phyloP scores from a whole-genome alignment of 169 alveolate genomes.

The Neospora caninum region DNA sequence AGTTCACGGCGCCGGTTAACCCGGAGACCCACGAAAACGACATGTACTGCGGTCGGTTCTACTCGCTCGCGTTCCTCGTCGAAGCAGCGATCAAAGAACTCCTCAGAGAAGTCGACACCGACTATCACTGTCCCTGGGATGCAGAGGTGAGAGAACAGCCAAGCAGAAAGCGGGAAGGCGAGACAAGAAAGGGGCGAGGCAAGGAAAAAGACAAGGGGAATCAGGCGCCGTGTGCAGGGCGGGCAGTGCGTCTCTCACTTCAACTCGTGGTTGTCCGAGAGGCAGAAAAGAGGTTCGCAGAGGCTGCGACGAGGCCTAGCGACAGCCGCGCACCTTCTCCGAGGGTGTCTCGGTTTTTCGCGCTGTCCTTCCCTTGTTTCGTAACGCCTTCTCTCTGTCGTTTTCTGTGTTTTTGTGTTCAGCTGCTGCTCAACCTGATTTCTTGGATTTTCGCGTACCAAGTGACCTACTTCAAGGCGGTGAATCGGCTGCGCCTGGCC shows the following conservation, averaged over 20 bases:
- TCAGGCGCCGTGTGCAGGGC: too few species aligned
- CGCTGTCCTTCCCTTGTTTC: background rate
- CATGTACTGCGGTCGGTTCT: constrained; percentile 41
- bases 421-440: constrained; percentile 53
- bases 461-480: constrained; percentile 43
- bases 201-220: too few species aligned
- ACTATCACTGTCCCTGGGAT: constrained; percentile 54
- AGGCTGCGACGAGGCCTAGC: background rate
- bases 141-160: constrained; percentile 42
- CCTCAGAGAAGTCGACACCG: constrained; percentile 40
- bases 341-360: background rate
- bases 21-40: constrained; percentile 50
- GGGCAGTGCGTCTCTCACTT: too few species aligned
- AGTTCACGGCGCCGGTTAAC: constrained; percentile 45
- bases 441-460: constrained; percentile 55
- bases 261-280: too few species aligned
- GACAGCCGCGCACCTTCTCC: background rate
- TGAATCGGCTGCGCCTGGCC: constrained; percentile 42
- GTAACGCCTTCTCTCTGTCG: background rate
- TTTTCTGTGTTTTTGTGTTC: background rate
- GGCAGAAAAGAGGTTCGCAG: too few species aligned
- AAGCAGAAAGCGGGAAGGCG: background rate
- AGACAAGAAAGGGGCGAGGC: background rate
- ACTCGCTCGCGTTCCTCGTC: constrained; percentile 48
- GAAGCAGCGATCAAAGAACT: constrained; percentile 58